Evolutionary conservation across 2,329 filamentous ascomycete genomes (phyloP), one percentile per base, ranked within the genome.

Genomic region (Hypoxylon sp.): DNA sequence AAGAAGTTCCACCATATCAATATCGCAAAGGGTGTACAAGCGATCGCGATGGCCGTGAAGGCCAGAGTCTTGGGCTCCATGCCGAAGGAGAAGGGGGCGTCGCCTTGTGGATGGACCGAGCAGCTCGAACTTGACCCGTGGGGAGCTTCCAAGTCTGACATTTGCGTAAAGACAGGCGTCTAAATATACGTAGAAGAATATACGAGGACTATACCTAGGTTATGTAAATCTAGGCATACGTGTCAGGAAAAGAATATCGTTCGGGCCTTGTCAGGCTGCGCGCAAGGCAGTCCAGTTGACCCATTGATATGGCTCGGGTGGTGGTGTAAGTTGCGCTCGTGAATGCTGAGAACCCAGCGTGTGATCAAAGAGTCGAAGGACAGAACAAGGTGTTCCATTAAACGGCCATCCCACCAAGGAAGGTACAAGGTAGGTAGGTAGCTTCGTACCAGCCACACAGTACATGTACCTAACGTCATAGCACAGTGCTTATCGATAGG

Each of bases 1-100:
- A 79, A 56, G 53, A 68, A 74, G 55, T 77, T 75, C 77, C 77
- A 79, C n/a, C 73, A 56, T 17, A 77, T 51, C 33, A 78, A 69
- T 31, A 71, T 65, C 22, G 66, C 66, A 35, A 79, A 74, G 22
- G 77, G 77, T n/a, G 72, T 76, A 60, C 65, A 73, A n/a, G 68
- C 72, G 61, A 78, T 56, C 37, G 69, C 77, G 37, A 74, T 53
- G 44, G 71, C 72, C 40, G 77, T 77, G 60, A 74, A 69, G 50
- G 70, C 60, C 25, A 75, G 46, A 27, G 71, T 70, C 13, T 64
- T 42, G 72, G 71, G 50, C 73, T 72, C 74, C 76, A 78, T 78
- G 50, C 50, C 54, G 68, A 70, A 67, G 50, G 31, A 73, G 49
- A 54, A 72, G 7, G 64, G 64, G 31, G 60, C 17, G 40, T 61